Percentiles rank a stretch among this genome's conserved stretches.
phyloP scores from a whole-genome alignment of 805 yeast species.

The Blastobotrys attinorum region DNA sequence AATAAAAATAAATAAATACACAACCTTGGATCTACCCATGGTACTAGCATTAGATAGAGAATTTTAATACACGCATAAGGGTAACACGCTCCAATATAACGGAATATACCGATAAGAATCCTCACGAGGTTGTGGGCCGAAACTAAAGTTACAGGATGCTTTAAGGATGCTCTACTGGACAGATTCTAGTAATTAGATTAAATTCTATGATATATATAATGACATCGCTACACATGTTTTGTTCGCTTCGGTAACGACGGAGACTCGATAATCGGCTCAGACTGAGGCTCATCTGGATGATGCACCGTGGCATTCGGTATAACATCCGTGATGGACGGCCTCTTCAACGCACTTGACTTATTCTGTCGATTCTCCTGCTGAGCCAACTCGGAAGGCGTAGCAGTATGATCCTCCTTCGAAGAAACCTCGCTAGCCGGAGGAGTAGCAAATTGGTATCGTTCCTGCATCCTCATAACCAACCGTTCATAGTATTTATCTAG shows the following conservation, averaged over 20 bases:
- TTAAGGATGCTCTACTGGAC: too few species aligned
- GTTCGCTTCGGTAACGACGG: neutral
- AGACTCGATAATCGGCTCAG: neutral
- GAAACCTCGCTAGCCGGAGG: neutral
- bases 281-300: neutral
- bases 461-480: slow-evolving; percentile 24
- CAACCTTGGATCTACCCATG: too few species aligned
- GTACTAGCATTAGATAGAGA: too few species aligned
- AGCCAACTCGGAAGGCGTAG: neutral
- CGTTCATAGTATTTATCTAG: slow-evolving; percentile 29
- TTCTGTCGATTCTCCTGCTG: neutral
- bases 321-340: neutral
- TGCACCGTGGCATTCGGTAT: neutral
- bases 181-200: too few species aligned
- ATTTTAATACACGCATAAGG: too few species aligned
- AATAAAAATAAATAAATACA: too few species aligned
- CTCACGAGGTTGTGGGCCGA: too few species aligned
- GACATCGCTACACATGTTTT: neutral
- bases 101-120: too few species aligned
- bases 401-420: too few species aligned
- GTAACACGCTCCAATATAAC: too few species aligned
- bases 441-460: slow-evolving; percentile 16
- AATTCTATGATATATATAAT: too few species aligned
- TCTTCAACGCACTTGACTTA: neutral
- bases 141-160: too few species aligned